A percentile compares a stretch with the other conserved stretches of the same genome.
phyloP scores from a whole-genome alignment of 2,329 filamentous ascomycete species.

The Apiospora pterosperma region DNA sequence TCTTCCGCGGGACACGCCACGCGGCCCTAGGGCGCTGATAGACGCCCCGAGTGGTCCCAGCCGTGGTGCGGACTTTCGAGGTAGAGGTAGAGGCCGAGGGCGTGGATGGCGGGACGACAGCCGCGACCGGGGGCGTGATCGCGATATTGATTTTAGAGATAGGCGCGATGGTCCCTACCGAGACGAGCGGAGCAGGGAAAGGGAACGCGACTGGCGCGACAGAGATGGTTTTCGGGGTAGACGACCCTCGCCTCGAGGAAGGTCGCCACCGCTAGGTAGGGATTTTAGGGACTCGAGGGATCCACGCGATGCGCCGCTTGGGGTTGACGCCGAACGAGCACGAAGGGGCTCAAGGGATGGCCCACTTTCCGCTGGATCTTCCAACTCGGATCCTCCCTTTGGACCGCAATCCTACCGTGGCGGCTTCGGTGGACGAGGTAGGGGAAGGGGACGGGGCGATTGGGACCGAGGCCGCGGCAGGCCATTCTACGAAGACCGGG shows the following conservation, averaged over 20 bases:
- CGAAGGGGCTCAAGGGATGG: conserved; percentile 70
- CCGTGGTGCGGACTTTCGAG: conserved; percentile 63
- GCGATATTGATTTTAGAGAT: conserved; percentile 58
- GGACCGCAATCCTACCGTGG: conserved; percentile 52
- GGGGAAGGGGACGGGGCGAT: conserved; percentile 49
- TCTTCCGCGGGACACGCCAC: conserved; percentile 66
- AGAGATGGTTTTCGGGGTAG: conserved; percentile 54
- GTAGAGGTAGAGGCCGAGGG: conserved; percentile 54
- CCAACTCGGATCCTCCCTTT: conserved; percentile 64
- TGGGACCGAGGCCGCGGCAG: conserved; percentile 48
- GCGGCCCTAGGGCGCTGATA: conserved; percentile 76
- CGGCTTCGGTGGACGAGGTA: conserved; percentile 52
- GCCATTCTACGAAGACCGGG: conserved; percentile 60
- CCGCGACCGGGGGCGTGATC: conserved; percentile 55
- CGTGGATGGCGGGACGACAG: conserved; percentile 61
- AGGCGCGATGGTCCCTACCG: conserved; percentile 49
- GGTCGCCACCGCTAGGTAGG: conserved; percentile 59
- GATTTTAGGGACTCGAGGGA: conserved; percentile 60
- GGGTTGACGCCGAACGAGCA: conserved; percentile 64
- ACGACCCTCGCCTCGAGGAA: conserved; percentile 56
- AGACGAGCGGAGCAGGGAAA: conserved; percentile 58
- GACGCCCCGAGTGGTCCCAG: conserved; percentile 67
- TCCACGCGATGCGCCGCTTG: conserved; percentile 50
- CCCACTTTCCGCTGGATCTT: conserved; percentile 67
- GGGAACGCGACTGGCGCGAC: conserved; percentile 49